Conservation (phyloP, 2,329 filamentous ascomycete species). For the Venturiaceae sp. region DNA sequence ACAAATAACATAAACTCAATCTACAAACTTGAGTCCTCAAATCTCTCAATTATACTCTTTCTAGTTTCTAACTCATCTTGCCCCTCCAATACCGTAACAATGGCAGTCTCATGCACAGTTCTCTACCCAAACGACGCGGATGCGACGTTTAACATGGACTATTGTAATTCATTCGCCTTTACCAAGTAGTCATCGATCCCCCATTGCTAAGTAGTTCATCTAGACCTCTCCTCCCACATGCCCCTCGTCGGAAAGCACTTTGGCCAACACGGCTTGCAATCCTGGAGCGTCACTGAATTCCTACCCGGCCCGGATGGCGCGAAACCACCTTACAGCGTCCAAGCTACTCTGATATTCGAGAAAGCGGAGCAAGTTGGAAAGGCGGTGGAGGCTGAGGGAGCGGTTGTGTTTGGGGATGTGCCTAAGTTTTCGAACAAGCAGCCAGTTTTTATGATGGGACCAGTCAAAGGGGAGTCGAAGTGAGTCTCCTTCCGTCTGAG, state of each 20-base stretch:
- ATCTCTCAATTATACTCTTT: too few species aligned
- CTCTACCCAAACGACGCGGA: background rate
- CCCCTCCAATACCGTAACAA: background rate
- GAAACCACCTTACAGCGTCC: background rate
- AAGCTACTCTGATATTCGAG: constrained; percentile 4
- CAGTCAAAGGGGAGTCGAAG: constrained; percentile 14
- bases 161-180: too few species aligned
- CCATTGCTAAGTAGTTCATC: too few species aligned
- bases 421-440: constrained; percentile 4
- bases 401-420: constrained; percentile 3
- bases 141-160: constrained; percentile 1
- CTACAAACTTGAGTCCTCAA: too few species aligned
- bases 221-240: constrained; percentile 6
- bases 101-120: background rate
- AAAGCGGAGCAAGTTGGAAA: background rate
- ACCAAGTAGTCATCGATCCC: too few species aligned
- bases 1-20: background rate
- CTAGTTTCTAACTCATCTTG: too few species aligned
- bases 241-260: constrained; percentile 3
- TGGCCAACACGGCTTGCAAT: background rate
- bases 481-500: constrained; percentile 17
- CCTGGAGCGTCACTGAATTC: background rate
- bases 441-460: constrained; percentile 5
- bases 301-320: background rate
- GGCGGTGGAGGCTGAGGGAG: background rate